These are phyloP conservation scores for Lumnitzera littorea DNA, from an alignment of 345 rosid genomes.

Conservation along the genomic window DNA sequence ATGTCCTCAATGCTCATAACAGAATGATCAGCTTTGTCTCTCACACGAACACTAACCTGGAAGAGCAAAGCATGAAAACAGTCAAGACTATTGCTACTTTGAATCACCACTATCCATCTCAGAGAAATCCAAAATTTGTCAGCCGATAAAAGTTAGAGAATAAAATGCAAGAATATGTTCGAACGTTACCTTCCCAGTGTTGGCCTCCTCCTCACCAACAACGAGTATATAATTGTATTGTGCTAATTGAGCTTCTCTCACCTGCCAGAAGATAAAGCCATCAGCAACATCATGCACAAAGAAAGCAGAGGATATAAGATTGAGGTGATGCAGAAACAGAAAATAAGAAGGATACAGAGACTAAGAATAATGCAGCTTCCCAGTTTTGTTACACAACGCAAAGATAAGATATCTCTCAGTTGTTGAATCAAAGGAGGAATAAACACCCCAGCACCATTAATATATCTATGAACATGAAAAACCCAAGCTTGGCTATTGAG, in stretches of 20 bases:
- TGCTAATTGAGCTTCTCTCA: constrained; percentile 89
- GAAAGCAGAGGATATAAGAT: not conserved
- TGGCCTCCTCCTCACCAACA: constrained; percentile 85
- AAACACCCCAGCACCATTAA: too few species aligned
- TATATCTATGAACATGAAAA: too few species aligned
- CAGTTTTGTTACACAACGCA: not conserved
- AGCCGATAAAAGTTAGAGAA: not conserved
- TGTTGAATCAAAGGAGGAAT: not conserved
- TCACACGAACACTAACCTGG: constrained; percentile 76
- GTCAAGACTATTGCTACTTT: not conserved
- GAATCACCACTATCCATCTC: not conserved
- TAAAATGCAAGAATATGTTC: too few species aligned
- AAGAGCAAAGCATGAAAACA: constrained; percentile 2
- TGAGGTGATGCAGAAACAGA: not conserved
- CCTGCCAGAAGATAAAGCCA: constrained; percentile 32
- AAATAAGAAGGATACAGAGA: not conserved
- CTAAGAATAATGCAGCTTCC: not conserved
- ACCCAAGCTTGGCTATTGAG: too few species aligned
- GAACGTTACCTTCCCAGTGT: constrained; percentile 56
- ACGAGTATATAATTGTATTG: constrained; percentile 91
- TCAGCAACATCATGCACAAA: not conserved
- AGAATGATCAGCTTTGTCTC: constrained; percentile 60
- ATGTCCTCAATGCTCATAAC: constrained; percentile 52
- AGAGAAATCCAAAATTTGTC: not conserved
- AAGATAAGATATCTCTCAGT: not conserved